Base-by-base conservation (phyloP, 176 grass and related monocot genomes). In the Raddia guianensis region DNA sequence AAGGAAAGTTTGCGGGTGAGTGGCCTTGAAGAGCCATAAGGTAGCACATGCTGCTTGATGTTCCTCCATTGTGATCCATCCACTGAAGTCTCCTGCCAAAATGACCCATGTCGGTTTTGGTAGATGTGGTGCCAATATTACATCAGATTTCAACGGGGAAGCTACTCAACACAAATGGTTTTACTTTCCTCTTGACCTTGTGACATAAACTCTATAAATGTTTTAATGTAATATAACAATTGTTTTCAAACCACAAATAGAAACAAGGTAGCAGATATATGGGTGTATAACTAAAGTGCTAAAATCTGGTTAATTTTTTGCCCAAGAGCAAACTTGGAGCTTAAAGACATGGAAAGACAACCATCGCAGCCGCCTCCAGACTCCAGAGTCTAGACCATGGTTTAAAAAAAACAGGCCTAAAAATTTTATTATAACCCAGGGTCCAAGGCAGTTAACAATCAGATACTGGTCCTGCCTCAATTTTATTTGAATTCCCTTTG, bases 21-120 rank as follows among this genome's bases (percentile, higher is more conserved):
- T 4, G 90, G 85, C 70, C 94, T 96, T 35, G 93, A 90, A 88
- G 68, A 91, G 64, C 90, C 91, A 74, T 90, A 91, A 68, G 97
- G 90, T 83, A 93, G 82, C 53, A 91, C 82, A 32, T 99, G 93
- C 10, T 91, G 90, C 80, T 93, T 96, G 73, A 91, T 88, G 87
- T 70, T 96, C 88, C 89, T 93, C 93, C 93, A 96, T 72, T 99
- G 90, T 68, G 79, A 78, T 74, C 86, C 32, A 63, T 87, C 93
- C 52, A 91, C 77, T 0, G 76, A 84, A 48, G 85, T 84, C 73
- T 93, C 97, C 97, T 99, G 84, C 47, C 49, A 76, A 72, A 63
- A 81, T 83, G 54, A 63, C 35, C 33, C 32, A 15, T 65, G 55
- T 84, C 45, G 82, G 45, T 72, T 51, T 60, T 43, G 44, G 13